Evolutionary conservation across 352 stramenopile species (phyloP).

Genomic region (Pilasporangium apinafurcum): DNA sequence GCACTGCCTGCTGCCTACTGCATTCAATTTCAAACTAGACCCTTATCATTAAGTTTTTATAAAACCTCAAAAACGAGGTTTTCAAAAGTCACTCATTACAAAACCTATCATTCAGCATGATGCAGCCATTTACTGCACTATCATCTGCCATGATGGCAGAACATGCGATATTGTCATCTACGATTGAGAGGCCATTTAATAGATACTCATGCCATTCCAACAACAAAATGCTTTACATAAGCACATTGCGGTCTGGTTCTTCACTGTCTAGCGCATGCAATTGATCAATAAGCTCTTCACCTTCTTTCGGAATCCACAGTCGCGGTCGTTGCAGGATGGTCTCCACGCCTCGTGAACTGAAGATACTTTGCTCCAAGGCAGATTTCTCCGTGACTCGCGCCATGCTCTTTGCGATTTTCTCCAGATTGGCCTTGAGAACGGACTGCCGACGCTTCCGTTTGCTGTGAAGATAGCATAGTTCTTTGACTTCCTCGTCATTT

Average conservation of each 20-base stretch:
- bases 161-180: no score
- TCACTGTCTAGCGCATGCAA: conserved; percentile 20
- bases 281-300: conserved; percentile 26
- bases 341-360: conserved; percentile 17
- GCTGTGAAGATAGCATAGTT: conserved; percentile 22
- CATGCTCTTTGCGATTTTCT: conserved; percentile 16
- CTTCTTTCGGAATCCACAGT: conserved; percentile 31
- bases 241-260: conserved; percentile 25
- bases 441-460: conserved; percentile 34
- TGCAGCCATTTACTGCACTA: background rate
- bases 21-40: no score
- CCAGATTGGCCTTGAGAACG: conserved; percentile 22
- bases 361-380: conserved; percentile 32
- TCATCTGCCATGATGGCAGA: background rate
- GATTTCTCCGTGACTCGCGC: conserved; percentile 12
- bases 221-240: no score
- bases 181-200: no score
- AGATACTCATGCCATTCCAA: no score
- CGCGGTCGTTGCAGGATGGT: conserved; percentile 23
- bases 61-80: no score
- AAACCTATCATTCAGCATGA: no score
- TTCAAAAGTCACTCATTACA: no score
- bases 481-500: conserved; percentile 14
- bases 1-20: no score
- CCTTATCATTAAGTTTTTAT: no score